Base-by-base conservation (phyloP, 179 eudicot species). In the Beta corolliflora region DNA sequence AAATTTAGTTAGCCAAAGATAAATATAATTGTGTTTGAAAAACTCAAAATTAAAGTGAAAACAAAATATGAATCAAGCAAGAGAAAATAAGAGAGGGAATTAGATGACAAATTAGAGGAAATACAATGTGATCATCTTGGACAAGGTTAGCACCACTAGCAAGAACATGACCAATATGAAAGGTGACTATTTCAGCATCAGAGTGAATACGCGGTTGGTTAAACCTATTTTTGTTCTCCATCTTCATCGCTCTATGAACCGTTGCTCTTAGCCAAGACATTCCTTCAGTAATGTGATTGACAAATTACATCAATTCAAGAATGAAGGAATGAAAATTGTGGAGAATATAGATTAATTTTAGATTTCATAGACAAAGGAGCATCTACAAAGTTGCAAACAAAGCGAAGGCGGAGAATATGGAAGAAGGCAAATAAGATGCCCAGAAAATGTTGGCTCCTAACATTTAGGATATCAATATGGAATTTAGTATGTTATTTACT, bases 211-310 rank as follows among this genome's bases (percentile, higher is more conserved):
- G 93, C 67, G 90, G 84, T 65, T 90, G 83, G 44, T 76, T 81
- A 13, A 53, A 19, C n/a, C 76, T 83, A 59, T 71, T 87, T 76
- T 75, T 75, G 71, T 90, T 90, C 60, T 86, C 83, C 9, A 66
- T 91, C 71, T 85, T 87, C 54, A 91, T 91, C 2, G 92, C 95
- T 85, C 75, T 91, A 80, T 85, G 64, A 82, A 91, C 93, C 36
- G 88, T 92, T 36, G 90, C 88, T 83, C 87, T 85, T 10, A 91
- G 12, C 98, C 94, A 94, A 83, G 97, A 87, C 97, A 89, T 89
- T 25, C 16, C 14, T 64, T 64, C 13, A 23, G 7, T 9, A 64
- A 23, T 9, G 7, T 18, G 19, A 19, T 6, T 16, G 9, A 19
- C 23, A 59, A 18, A 18, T 19, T 16, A 59, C 21, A 59, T 5